These are phyloP conservation scores for Cryptococcus sp. DNA, from an alignment of 1,284 basidiomycete genomes.

Conservation along the genomic window DNA sequence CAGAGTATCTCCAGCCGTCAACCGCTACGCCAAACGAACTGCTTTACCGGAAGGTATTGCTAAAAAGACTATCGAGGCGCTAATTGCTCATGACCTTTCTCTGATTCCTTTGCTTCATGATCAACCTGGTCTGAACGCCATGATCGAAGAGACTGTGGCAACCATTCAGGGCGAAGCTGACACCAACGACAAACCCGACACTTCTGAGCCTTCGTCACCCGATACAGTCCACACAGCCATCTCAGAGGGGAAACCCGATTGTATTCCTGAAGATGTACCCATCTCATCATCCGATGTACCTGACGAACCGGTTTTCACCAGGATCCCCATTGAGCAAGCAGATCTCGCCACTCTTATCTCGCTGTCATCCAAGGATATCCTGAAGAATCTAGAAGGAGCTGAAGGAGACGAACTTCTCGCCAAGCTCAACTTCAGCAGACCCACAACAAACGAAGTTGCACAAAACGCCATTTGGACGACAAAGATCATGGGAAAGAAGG, in stretches of 20 bases:
- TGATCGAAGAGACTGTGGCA: slow-evolving; percentile 15
- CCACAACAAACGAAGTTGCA: slow-evolving; percentile 4
- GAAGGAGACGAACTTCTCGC: slow-evolving; percentile 6
- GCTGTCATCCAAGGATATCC: slow-evolving; percentile 10
- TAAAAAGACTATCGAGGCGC: slow-evolving; percentile 8
- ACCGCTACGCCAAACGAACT: slow-evolving; percentile 5
- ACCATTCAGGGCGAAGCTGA: slow-evolving; percentile 8
- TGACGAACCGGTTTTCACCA: not conserved
- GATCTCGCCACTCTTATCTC: slow-evolving; percentile 8
- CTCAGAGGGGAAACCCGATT: too few species aligned
- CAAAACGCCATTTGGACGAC: slow-evolving; percentile 6
- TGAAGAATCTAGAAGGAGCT: slow-evolving; percentile 8
- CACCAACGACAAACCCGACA: not conserved
- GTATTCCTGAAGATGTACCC: not conserved
- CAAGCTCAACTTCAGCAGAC: slow-evolving; percentile 9
- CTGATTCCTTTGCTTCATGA: slow-evolving; percentile 26
- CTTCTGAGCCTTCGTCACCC: too few species aligned
- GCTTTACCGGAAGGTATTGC: slow-evolving; percentile 1
- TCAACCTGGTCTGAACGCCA: slow-evolving; percentile 10
- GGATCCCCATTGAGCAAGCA: slow-evolving; percentile 8
- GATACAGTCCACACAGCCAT: too few species aligned
- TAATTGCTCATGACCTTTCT: slow-evolving; percentile 19
- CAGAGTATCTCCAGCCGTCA: slow-evolving; percentile 12
- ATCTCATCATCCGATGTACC: not conserved
- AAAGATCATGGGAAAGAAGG: slow-evolving; percentile 10